Base-by-base conservation (phyloP, 495 filamentous ascomycete species). In the Xylaria cubensis region DNA sequence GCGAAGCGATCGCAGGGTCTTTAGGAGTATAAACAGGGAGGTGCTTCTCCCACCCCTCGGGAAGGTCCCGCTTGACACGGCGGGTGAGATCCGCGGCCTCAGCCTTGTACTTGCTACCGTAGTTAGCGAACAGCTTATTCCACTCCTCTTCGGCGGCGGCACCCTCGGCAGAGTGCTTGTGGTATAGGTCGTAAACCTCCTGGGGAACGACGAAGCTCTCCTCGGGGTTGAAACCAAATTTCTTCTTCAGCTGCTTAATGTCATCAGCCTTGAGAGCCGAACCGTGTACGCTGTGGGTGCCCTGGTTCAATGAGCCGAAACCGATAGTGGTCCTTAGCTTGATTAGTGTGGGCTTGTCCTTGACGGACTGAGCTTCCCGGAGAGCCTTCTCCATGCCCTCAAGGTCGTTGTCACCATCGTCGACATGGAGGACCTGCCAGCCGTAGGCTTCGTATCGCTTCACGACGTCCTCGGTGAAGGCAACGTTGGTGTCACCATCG, bases 321-420 rank as follows among this genome's bases (percentile, higher is more conserved):
- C 96, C 96, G 80, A 99, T 99, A 82, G 93, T 99, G 78, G 96
- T 99, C 75, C 91, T 96, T 71, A 99, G 91, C 86, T 96, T 95
- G 88, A 99, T 98, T 76, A 98, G 86, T 63, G 96, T 92, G 69
- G 96, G 96, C 91, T 97, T 99, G 88, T 98, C 90, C 79, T 87
- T 98, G 84, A 97, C 93, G 69, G 90, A 86, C 87, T 95, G 89
- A 78, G 89, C 90, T 84, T 92, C 88, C 83, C 90, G 88, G 81
- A 99, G 93, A 75, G 96, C 97, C 70, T 87, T 90, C 86, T 95
- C 94, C 64, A 99, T 98, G 76, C 81, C 90, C 75, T 91, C 90
- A 70, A 97, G 89, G 84, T 99, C 93, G 82, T 92, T 82, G 86
- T 99, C 93, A 83, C 96, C 96, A 74, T 98, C 90, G 80, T 92